Base-by-base conservation (phyloP, 441 rosid species). In the Gossypium lobatum region DNA sequence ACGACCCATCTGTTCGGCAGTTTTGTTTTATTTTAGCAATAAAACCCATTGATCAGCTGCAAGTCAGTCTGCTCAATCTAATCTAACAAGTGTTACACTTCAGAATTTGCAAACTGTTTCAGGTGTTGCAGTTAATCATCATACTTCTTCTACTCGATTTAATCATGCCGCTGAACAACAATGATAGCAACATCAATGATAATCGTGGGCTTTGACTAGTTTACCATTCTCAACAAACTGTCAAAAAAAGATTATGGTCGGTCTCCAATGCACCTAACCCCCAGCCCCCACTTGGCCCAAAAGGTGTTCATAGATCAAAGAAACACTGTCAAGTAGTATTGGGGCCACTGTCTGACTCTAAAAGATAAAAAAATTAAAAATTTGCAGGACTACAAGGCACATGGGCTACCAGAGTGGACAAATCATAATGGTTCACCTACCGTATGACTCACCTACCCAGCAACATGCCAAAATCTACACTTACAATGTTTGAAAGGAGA, bases 381-480 rank as follows among this genome's bases (percentile, higher is more conserved):
- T 77, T 28, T 75, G 23, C 6, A 68, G 71, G 75, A 77, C 68
- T 65, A 67, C 66, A 69, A 77, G 61, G 74, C 75, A 79, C 75
- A 72, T 72, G 64, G 75, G 78, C 25, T 53, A 9, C 64, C 72
- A 53, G 69, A 70, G 39, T 23, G 52, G 68, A 73, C 17, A 55
- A 67, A 60, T 73, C 70, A 50, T 75, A 63, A 80, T 59, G 76
- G 48, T 78, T 78, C 83, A 84, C 76, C 88, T 67, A 82, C 82
- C 7, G 37, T 31, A 31, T 4, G 52, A 46, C 52, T 46, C 52
- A 46, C 77, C 73, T 68, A 13, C 16, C 14, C 52, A 9, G 68
- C 13, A 75, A 77, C 73, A 3, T 67, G 20, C 31, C 25, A 75
- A 50, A 16, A 66, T 70, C 50, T 55, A 78, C 23, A 11, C 52